Base-by-base conservation (phyloP, 495 filamentous ascomycete species). In the Baudoinia panamericana region DNA sequence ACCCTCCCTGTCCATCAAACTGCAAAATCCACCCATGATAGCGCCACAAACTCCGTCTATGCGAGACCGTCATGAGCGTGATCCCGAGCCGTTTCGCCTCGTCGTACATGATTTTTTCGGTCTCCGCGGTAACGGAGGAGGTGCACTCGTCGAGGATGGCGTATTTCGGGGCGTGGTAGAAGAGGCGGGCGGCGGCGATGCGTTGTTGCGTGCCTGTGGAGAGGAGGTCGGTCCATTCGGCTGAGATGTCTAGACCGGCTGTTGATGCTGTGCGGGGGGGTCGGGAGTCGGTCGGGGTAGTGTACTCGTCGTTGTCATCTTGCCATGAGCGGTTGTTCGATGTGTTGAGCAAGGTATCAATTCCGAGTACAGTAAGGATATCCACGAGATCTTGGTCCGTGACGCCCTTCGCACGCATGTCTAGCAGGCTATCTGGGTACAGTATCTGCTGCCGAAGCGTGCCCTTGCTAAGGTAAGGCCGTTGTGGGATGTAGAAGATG, bases 61-160 rank as follows among this genome's bases (percentile, higher is more conserved):
- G 90, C 40, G 75, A 82, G 2, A 97, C 90, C 0, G 90, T 97
- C 82, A 97, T 95, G 29, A 97, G 64, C 2, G 90, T 96, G 51
- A 92, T 88, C 4, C 84, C 85, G 17, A 93, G 63, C 25, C 68
- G 65, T 70, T 97, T 97, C 33, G 92, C 90, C 15, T 79, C 88
- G 41, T 94, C 87, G 60, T 97, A 97, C 85, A 97, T 94, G 54
- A 83, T 69, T 53, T 83, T 82, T 56, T 97, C 90, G 28, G 87
- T 86, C 32, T 94, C 87, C 7, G 94, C 68, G 6, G 93, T 94
- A 17, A 96, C 85, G 36, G 75, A 82, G 34, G 79, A 85, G 1
- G 90, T 97, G 63, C 90, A 97, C 62, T 97, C 90, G 58, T 97
- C 90, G 16, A 97, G 66, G 51, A 97, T 97, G 12, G 90, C 90